These are phyloP conservation scores for Patellifolia procumbens DNA, from an alignment of 179 eudicot species.

Conservation along the genomic window DNA sequence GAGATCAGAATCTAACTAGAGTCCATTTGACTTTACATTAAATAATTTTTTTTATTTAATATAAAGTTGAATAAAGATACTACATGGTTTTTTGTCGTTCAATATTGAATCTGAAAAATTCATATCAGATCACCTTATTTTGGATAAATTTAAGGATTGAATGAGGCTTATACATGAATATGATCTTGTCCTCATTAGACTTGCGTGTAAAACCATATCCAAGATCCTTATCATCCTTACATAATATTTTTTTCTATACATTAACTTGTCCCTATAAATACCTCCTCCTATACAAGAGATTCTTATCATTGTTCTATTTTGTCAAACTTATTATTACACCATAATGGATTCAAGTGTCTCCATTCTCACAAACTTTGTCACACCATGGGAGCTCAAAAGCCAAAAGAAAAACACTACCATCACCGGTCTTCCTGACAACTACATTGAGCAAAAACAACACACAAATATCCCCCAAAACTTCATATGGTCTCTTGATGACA, in stretches of 20 bases:
- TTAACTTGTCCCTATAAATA: slow-evolving; percentile 1
- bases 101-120: background rate
- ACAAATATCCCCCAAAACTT: slow-evolving; percentile 38
- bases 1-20: no score
- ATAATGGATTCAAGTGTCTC: slow-evolving; percentile 19
- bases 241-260: background rate
- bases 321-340: background rate
- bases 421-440: background rate
- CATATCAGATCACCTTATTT: background rate
- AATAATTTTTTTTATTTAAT: no score
- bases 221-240: background rate
- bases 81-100: no score
- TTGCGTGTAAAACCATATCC: background rate
- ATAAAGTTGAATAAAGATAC: background rate
- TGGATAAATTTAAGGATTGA: background rate
- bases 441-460: background rate
- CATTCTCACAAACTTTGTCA: slow-evolving; percentile 13
- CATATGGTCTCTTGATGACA: slow-evolving; percentile 41
- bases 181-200: background rate
- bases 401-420: background rate
- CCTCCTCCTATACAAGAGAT: background rate
- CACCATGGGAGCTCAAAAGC: slow-evolving; percentile 28
- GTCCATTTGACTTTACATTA: no score
- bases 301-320: background rate
- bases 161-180: background rate